Evolutionary conservation across 805 yeast species (phyloP), one percentile per base, ranked within the genome.

Genomic region (Jamesozyma piceae): DNA sequence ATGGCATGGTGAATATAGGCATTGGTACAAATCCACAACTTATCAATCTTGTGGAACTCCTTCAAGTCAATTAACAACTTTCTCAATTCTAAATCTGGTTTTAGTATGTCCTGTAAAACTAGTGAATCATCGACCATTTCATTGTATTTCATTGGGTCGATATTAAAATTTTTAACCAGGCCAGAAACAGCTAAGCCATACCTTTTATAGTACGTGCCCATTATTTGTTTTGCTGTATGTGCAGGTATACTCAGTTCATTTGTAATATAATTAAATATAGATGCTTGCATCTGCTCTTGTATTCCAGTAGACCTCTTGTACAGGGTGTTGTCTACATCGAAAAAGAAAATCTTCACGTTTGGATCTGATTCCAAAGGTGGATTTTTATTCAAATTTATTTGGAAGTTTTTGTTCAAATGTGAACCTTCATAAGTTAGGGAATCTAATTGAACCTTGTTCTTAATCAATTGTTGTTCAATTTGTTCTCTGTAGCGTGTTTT

Each of bases 141-240:
- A 62, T 89, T 89, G 64, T 88, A 89, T 50, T 83, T 88, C 61
- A 88, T 58, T 9, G 95, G 95, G 59, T 89, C 83, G 20, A 88
- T 82, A 50, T 78, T 76, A 49, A 73, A 72, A 52, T 65, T 62
- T 43, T 68, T 58, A 19, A 74, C 76, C 37, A 89, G 69, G 0
- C 97, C 97, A 62, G 86, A 95, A 38, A 90, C 75, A 1, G 96
- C 95, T 45, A 89, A 70, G 1, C 97, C 97, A 54, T 87, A 89
- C 36, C 81, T 79, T 49, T 74, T 75, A 60, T 88, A 89, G 66
- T 89, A 89, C 46, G 70, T 69, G 58, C 66, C 64, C 57, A 85
- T 94, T 45, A 89, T 69, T 17, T 65, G 55, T 44, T 70, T 73
- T 1, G 97, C 97, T 5, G 80, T 83, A 38, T 77, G 79, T 47